phyloP scores from a whole-genome alignment of 1,139 yeast genomes.

The Yamadazyma dendronema region DNA sequence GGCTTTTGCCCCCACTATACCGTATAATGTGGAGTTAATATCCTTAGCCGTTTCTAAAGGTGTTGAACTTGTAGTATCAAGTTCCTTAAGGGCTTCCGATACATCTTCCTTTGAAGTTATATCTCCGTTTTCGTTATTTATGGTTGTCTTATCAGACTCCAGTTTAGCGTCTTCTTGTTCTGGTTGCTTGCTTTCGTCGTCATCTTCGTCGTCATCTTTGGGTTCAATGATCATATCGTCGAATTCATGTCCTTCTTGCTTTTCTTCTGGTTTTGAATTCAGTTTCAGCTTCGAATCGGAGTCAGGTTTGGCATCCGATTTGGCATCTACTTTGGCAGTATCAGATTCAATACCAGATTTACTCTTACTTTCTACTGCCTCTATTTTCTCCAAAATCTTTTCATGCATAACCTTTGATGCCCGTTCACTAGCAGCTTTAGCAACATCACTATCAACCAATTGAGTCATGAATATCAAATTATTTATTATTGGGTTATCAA shows the following conservation, averaged over 20 bases:
- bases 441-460: constrained; percentile 82
- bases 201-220: constrained; percentile 4
- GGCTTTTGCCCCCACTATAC: constrained; percentile 76
- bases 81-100: constrained; percentile 9
- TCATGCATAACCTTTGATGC: constrained; percentile 62
- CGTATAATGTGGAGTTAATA: constrained; percentile 56
- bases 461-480: constrained; percentile 86
- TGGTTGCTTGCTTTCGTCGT: constrained; percentile 2
- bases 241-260: constrained; percentile 5
- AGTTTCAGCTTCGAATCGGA: no score
- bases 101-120: constrained; percentile 5
- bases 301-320: neutral
- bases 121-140: constrained; percentile 3
- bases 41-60: constrained; percentile 29
- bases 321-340: constrained; percentile 21
- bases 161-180: constrained; percentile 4
- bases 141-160: constrained; percentile 6
- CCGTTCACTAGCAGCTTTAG: constrained; percentile 73
- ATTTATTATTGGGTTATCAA: constrained; percentile 90
- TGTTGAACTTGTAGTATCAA: constrained; percentile 6
- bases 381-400: constrained; percentile 38
- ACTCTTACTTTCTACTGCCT: constrained; percentile 26
- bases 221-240: constrained; percentile 9
- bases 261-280: neutral
- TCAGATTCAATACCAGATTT: constrained; percentile 20